These are phyloP conservation scores for Thielaviopsis populi DNA, from an alignment of 2,329 filamentous ascomycete species.

Conservation along the genomic window DNA sequence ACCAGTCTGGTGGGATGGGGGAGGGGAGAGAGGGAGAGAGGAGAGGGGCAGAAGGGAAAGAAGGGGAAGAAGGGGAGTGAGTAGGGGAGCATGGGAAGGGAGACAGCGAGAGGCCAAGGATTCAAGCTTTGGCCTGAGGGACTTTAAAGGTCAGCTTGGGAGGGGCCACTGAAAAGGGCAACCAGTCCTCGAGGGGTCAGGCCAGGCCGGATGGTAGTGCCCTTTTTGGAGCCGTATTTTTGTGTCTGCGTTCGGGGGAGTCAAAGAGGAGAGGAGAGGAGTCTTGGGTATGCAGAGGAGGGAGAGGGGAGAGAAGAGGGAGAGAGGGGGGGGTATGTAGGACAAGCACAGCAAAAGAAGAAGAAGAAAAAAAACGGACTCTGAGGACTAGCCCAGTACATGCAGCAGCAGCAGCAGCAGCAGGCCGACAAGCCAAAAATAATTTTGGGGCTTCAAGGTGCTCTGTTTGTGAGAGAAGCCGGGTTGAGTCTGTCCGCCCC, in stretches of 20 bases:
- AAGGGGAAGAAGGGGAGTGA: neutral
- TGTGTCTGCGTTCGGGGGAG: too few species aligned
- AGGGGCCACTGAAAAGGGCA: neutral
- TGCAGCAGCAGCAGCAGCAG: too few species aligned
- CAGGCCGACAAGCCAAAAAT: too few species aligned
- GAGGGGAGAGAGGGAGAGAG: neutral
- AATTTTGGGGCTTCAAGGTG: too few species aligned
- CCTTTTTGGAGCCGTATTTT: neutral
- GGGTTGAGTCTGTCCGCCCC: too few species aligned
- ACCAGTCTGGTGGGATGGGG: neutral
- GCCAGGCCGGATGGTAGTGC: neutral
- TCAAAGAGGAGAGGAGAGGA: too few species aligned
- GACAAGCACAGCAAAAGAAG: neutral
- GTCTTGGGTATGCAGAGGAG: too few species aligned
- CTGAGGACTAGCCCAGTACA: too few species aligned
- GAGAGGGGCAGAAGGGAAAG: neutral
- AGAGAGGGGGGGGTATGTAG: neutral
- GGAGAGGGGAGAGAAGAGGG: neutral
- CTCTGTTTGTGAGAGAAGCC: too few species aligned
- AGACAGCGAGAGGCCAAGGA: neutral
- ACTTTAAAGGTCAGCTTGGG: neutral
- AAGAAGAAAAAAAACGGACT: too few species aligned
- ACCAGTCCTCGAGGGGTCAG: neutral
- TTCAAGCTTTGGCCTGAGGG: neutral
- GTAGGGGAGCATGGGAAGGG: neutral